These are phyloP conservation scores for Yarrowia sp. DNA, from an alignment of 805 yeast species.

Conservation along the genomic window DNA sequence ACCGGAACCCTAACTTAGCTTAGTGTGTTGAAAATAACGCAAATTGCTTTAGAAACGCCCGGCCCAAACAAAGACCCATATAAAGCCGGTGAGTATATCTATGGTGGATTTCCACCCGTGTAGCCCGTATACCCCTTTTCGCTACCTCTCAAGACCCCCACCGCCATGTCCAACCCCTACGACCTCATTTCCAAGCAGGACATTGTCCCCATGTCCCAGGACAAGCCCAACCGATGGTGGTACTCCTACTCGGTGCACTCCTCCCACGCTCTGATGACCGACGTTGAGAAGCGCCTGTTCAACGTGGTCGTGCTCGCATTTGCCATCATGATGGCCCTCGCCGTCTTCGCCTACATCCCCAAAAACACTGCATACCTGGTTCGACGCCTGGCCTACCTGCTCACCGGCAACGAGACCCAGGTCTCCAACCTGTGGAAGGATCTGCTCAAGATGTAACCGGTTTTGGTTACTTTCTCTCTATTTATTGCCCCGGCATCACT, in stretches of 20 bases:
- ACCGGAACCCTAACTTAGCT: conserved; percentile 10
- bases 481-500: conserved; percentile 5
- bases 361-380: conserved; percentile 19
- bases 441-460: background rate
- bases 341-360: conserved; percentile 34
- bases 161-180: conserved; percentile 26
- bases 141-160: background rate
- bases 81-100: conserved; percentile 33
- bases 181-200: conserved; percentile 31
- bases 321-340: conserved; percentile 20
- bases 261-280: conserved; percentile 34
- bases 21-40: conserved; percentile 30
- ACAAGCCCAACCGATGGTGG: conserved; percentile 22
- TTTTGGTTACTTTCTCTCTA: background rate
- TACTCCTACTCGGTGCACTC: conserved; percentile 37
- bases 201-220: conserved; percentile 24
- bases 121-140: background rate
- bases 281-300: conserved; percentile 21
- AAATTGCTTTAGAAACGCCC: conserved; percentile 34
- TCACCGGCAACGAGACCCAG: conserved; percentile 9
- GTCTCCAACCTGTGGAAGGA: conserved; percentile 23
- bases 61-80: conserved; percentile 13
- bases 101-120: background rate
- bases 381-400: conserved; percentile 15
- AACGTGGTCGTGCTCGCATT: conserved; percentile 25